Base-by-base conservation (phyloP, 176 grass and related monocot species). In the Carex myosuroides region DNA sequence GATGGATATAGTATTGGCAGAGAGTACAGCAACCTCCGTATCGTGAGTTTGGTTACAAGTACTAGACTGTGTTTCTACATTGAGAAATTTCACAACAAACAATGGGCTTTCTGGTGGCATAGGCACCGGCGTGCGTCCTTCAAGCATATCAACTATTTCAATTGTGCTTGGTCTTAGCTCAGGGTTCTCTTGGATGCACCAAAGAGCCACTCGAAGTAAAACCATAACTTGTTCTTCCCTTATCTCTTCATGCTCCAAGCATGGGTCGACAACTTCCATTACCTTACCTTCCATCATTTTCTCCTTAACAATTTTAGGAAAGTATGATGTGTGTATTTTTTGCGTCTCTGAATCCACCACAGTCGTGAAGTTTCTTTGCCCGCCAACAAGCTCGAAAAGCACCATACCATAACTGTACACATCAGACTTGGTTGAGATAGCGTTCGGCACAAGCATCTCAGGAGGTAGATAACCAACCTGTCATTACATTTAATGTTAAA, bases 361-460 rank as follows among this genome's bases (percentile, higher is more conserved):
- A 57, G 64, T 20, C 65, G 48, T 70, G 13, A 91, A 70, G 61
- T 80, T 81, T 53, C 79, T 81, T 10, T 85, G 79, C 1, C 87
- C 92, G 26, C 55, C 71, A 64, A 91, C 83, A 39, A 94, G 83
- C 85, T 94, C 92, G 14, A 90, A 78, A 37, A 89, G 80, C 79
- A 87, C 88, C 85, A 91, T 86, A 46, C 91, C 91, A 79, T 90
- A 90, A 84, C 91, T 90, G 75, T 90, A 93, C 44, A 90, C 88
- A 87, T 93, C 91, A 52, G 60, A 89, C 78, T 89, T 89, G 67
- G 64, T 48, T 8, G 85, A 87, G 13, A 94, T 66, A 12, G 33
- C 3, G 2, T 35, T 35, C 33, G 33, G 3, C 3, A 4, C 2
- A 3, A 4, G 33, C 33, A 35, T 4, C 33, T 4, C 3, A 2